Percentiles rank a stretch among this genome's conserved stretches.
These are phyloP conservation scores for Multifurca ochricompacta DNA, from an alignment of 768 basidiomycete species.

Conservation along the genomic window DNA sequence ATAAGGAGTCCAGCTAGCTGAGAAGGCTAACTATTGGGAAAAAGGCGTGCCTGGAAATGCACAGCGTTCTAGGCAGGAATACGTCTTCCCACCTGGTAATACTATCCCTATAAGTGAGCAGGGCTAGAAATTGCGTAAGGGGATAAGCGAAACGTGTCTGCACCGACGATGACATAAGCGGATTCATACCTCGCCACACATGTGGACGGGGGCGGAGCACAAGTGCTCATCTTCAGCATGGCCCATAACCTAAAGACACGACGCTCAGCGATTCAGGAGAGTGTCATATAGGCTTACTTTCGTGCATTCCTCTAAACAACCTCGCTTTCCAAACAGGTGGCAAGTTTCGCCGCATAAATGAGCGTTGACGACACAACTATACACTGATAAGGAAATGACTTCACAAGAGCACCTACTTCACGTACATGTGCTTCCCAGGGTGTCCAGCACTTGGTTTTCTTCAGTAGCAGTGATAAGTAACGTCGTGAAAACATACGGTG, in stretches of 20 bases:
- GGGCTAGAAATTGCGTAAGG: conserved; percentile 1
- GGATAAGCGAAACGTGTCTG: neutral
- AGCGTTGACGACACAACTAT: conserved; percentile 41
- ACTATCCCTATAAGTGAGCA: conserved; percentile 11
- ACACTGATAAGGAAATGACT: neutral
- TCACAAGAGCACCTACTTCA: neutral
- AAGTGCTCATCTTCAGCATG: conserved; percentile 44
- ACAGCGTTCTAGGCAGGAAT: conserved; percentile 13
- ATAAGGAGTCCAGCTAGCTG: neutral
- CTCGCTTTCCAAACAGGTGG: conserved; percentile 36
- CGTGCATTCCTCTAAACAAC: conserved; percentile 47
- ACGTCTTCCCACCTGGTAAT: conserved; percentile 1
- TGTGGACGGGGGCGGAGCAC: conserved; percentile 47
- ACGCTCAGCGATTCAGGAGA: neutral
- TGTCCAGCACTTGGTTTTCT: conserved; percentile 43
- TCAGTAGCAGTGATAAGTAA: neutral
- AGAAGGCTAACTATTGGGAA: neutral
- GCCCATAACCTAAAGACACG: conserved; percentile 34
- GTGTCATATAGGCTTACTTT: conserved; percentile 31
- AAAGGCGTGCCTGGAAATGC: conserved; percentile 3
- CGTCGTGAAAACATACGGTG: conserved; percentile 33
- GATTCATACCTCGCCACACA: conserved; percentile 43
- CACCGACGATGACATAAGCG: too few relatives aligned
- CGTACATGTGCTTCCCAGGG: conserved; percentile 48
- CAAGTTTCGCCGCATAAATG: conserved; percentile 52